Percentiles rank a stretch among this genome's conserved stretches.
These are phyloP conservation scores for Eutrema yunnanense DNA, from an alignment of 345 rosid genomes.

Conservation along the genomic window DNA sequence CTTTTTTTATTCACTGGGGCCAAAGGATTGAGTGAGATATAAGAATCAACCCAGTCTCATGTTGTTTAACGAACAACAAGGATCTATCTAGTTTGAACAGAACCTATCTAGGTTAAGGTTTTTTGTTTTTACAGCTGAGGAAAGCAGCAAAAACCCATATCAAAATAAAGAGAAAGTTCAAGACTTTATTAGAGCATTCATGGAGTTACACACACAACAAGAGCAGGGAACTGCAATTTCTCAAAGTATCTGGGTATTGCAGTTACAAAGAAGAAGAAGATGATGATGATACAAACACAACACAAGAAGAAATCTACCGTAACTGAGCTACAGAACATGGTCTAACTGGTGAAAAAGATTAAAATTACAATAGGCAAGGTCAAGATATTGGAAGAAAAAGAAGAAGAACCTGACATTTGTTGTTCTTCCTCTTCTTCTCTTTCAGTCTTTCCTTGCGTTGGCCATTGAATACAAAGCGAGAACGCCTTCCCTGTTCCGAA, in stretches of 20 bases:
- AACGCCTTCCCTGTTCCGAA: constrained; percentile 7
- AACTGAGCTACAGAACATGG: constrained; percentile 17
- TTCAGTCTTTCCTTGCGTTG: constrained; percentile 14
- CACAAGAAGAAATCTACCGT: constrained; percentile 20
- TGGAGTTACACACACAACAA: constrained; percentile 16
- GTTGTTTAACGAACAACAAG: not conserved
- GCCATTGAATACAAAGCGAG: constrained; percentile 45
- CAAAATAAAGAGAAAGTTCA: constrained; percentile 9
- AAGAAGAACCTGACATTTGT: constrained; percentile 22
- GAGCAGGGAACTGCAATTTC: not conserved
- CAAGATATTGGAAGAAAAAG: constrained; percentile 12
- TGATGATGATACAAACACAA: constrained; percentile 22
- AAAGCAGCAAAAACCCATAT: not conserved
- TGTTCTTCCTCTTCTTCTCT: not conserved
- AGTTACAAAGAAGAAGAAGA: not conserved
- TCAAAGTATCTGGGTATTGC: constrained; percentile 20
- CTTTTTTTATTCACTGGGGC: constrained; percentile 26
- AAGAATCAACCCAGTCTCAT: constrained; percentile 6
- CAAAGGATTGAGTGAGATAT: constrained; percentile 39
- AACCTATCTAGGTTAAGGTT: not conserved
- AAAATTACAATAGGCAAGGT: constrained; percentile 23
- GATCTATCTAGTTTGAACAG: not conserved
- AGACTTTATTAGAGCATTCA: constrained; percentile 18
- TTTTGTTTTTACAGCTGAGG: not conserved
- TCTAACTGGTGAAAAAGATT: constrained; percentile 14